Evolutionary conservation across 768 basidiomycete species (phyloP), one percentile per base, ranked within the genome.

Genomic region (Termitomyces sp.): DNA sequence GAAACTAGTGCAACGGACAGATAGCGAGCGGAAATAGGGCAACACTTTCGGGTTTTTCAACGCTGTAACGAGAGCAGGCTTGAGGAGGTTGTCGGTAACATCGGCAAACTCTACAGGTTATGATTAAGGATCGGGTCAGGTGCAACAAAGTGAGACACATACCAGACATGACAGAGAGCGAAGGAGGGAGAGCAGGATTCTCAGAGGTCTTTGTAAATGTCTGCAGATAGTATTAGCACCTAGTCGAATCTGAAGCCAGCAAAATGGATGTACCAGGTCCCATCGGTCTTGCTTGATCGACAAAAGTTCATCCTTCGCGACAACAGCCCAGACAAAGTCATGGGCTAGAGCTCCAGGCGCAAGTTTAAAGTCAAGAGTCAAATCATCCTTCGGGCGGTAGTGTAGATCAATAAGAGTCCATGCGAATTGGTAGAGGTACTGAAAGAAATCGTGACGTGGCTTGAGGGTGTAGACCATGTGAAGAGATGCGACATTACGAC

Each of bases 201-300:
- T 94, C 93, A 12, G 82, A 75, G 5, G 89, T 86, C 66, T 86
- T 89, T 17, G 92, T 87, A 71, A 95, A 93, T 0, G 89, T 90
- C 92, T 94, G 67, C 2, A 19, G 7, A 27, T 10, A 14, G 35
- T 19, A 42, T 41, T 10, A 48, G 25, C 47, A 17, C n/a, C 43
- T 31, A 35, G 25, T 12, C 1, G 4, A 41, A 54, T n/a, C 21
- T 34, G 47, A 25, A 14, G 42, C 19, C 45, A 53, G 43, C 48
- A 48, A 31, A 1, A 42, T 27, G 27, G n/a, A 78, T 87, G 66
- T 57, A 96, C 94, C 69, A 95, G 71, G 69, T 96, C 95, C 91
- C 92, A 97, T 60, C 94, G 82, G 56, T 78, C 71, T 54, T 85
- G 77, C 70, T 84, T 87, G 65, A 92, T 82, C 35, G 76, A 75